Evolutionary conservation across 805 yeast genomes (phyloP).

Genomic region (Starmerella davenportii): DNA sequence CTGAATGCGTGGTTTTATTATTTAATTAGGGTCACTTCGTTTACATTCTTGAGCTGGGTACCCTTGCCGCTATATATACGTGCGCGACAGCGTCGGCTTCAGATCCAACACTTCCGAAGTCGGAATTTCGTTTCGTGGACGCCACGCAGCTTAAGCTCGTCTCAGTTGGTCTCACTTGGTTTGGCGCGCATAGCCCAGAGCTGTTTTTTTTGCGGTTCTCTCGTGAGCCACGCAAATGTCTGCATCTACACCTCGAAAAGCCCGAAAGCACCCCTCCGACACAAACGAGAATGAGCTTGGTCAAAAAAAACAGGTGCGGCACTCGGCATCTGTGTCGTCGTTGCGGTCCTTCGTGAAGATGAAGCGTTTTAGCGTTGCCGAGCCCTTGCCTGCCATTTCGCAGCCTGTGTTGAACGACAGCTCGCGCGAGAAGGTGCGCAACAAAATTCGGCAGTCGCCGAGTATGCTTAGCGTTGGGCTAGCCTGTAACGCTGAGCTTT

Average conservation of each 20-base stretch:
- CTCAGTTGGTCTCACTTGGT: no score
- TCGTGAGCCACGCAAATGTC: no score
- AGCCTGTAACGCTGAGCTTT: conserved; percentile 18
- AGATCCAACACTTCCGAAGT: no score
- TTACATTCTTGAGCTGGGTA: not conserved
- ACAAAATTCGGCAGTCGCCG: conserved; percentile 34
- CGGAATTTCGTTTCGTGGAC: no score
- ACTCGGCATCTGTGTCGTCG: conserved; percentile 7
- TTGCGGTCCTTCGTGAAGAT: conserved; percentile 2
- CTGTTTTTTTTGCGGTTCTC: no score
- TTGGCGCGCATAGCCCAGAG: no score
- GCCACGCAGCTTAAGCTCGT: no score
- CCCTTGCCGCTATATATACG: not conserved
- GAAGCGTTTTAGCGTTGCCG: not conserved
- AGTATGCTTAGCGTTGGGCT: conserved; percentile 28
- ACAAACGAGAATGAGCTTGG: not conserved
- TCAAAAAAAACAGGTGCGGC: not conserved
- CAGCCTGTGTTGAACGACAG: conserved; percentile 40
- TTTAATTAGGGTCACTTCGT: not conserved
- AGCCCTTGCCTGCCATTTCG: conserved; percentile 26
- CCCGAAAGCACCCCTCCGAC: not conserved
- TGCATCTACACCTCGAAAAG: no score
- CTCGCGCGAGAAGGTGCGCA: conserved; percentile 36
- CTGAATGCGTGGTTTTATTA: not conserved
- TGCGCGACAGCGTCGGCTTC: no score